phyloP scores from a whole-genome alignment of 169 alveolate genomes.

The Plasmodium reichenowi region DNA sequence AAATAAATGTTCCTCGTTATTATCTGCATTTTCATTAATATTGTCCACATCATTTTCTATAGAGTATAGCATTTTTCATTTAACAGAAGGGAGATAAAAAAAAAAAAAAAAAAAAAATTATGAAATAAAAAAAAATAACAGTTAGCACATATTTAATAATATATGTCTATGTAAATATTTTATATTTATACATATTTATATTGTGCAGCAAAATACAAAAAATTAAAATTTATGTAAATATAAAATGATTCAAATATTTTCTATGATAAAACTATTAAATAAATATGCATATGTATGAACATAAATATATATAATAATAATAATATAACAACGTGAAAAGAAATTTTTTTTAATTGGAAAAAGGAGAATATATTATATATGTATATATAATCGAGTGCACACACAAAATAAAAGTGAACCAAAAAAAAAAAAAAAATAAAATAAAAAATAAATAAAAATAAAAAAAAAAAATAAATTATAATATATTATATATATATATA shows the following conservation, averaged over 20 bases:
- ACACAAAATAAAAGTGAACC: neutral
- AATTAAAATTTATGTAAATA: too few relatives aligned
- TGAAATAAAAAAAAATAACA: neutral
- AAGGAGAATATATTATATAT: neutral
- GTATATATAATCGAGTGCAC: neutral
- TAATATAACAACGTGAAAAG: neutral
- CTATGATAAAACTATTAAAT: neutral
- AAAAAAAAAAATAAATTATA: too few relatives aligned
- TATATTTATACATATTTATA: too few relatives aligned
- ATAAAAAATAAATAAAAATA: too few relatives aligned
- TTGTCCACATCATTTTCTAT: conserved; percentile 5
- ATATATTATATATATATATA: too few relatives aligned
- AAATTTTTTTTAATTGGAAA: too few relatives aligned
- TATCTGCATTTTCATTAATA: neutral
- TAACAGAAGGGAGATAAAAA: neutral
- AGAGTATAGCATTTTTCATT: conserved; percentile 2
- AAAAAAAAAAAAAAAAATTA: too few relatives aligned
- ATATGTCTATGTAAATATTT: too few relatives aligned
- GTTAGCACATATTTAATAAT: too few relatives aligned
- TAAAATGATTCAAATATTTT: too few relatives aligned
- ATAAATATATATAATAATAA: neutral
- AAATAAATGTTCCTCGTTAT: conserved; percentile 39
- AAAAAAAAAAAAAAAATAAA: too few relatives aligned
- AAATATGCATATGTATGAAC: neutral
- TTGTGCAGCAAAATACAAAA: too few relatives aligned